A percentile compares a stretch with the other conserved stretches of the same genome.
These are phyloP conservation scores for Fusarium sp. DNA, from an alignment of 2,329 filamentous ascomycete genomes.

Conservation along the genomic window DNA sequence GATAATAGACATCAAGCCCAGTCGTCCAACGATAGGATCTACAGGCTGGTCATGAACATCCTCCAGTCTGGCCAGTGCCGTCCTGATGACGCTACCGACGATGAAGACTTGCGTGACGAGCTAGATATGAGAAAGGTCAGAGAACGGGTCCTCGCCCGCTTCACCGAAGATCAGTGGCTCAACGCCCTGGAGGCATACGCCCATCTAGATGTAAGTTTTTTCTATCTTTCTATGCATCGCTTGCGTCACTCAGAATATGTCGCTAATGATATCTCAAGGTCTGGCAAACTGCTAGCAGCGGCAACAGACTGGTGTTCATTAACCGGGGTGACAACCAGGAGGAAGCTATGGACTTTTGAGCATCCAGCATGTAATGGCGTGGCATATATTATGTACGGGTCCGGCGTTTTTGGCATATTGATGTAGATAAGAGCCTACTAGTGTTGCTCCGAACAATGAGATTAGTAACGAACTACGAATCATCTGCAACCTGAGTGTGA, in stretches of 20 bases:
- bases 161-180: slow-evolving; percentile 93
- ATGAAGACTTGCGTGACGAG: slow-evolving; percentile 69
- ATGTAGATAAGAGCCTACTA: slow-evolving; percentile 38
- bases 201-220: slow-evolving; percentile 82
- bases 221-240: neutral
- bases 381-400: slow-evolving; percentile 37
- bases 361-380: slow-evolving; percentile 31
- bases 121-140: slow-evolving; percentile 89
- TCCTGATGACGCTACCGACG: slow-evolving; percentile 72
- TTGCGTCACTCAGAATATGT: neutral
- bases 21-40: slow-evolving; percentile 90
- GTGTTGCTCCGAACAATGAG: slow-evolving; percentile 28
- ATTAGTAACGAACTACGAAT: neutral
- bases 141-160: slow-evolving; percentile 92
- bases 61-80: slow-evolving; percentile 88
- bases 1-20: slow-evolving; percentile 71
- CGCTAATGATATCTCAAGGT: slow-evolving; percentile 66
- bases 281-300: slow-evolving; percentile 81
- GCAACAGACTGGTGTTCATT: slow-evolving; percentile 77
- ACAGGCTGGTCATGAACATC: slow-evolving; percentile 90
- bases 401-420: slow-evolving; percentile 50
- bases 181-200: slow-evolving; percentile 91
- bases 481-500: neutral
- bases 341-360: slow-evolving; percentile 60
- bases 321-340: slow-evolving; percentile 58